phyloP scores from a whole-genome alignment of 257 asterid genomes.

The Gentiana dahurica region DNA sequence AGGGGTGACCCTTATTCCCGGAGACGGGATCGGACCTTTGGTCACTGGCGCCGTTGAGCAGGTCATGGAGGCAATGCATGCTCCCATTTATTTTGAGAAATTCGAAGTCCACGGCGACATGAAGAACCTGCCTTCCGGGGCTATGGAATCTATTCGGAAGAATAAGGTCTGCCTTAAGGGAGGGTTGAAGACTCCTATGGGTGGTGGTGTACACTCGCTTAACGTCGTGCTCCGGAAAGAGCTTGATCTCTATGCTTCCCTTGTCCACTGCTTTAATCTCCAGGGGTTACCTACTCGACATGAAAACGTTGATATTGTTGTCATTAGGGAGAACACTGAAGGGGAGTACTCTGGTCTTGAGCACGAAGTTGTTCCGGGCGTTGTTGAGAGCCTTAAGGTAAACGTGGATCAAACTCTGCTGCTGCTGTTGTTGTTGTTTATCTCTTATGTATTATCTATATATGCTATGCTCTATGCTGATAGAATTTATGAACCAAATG shows the following conservation, averaged over 20 bases:
- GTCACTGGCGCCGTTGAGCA: slow-evolving; percentile 96
- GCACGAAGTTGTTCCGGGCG: slow-evolving; percentile 99
- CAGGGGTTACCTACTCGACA: slow-evolving; percentile 80
- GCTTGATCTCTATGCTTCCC: slow-evolving; percentile 90
- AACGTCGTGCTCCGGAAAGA: slow-evolving; percentile 80
- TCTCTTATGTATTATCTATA: too few relatives aligned
- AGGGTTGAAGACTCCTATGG: slow-evolving; percentile 83
- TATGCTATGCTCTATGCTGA: too few relatives aligned
- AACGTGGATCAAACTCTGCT: neutral
- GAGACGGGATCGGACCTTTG: slow-evolving; percentile 93
- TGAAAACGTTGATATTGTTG: slow-evolving; percentile 77
- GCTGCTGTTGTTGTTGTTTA: too few relatives aligned
- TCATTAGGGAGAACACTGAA: slow-evolving; percentile 92
- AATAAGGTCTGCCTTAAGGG: slow-evolving; percentile 93
- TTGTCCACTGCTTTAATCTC: slow-evolving; percentile 83
- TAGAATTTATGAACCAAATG: too few relatives aligned
- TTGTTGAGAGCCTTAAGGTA: slow-evolving; percentile 97
- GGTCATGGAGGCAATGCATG: slow-evolving; percentile 97
- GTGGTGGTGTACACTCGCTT: slow-evolving; percentile 92
- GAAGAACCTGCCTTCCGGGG: slow-evolving; percentile 63
- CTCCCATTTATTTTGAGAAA: slow-evolving; percentile 82
- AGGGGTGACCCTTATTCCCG: slow-evolving; percentile 77
- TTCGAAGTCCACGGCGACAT: slow-evolving; percentile 78
- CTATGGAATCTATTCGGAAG: slow-evolving; percentile 68
- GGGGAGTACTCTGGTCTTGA: slow-evolving; percentile 96